These are phyloP conservation scores for Oryza glumipatula DNA, from an alignment of 176 grass and related monocot species.

Conservation along the genomic window DNA sequence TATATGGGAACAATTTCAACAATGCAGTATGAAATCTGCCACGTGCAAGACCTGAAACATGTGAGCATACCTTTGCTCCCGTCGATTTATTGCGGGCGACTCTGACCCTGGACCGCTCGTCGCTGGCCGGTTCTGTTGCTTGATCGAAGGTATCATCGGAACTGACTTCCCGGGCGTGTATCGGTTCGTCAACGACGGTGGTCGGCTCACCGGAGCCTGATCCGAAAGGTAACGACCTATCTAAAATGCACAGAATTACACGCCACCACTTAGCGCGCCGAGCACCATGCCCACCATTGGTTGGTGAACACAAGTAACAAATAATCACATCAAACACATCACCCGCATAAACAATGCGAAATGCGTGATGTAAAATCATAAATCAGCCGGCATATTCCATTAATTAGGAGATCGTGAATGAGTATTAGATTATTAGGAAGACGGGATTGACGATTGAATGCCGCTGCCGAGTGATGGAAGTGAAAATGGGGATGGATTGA, in stretches of 20 bases:
- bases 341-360: background rate
- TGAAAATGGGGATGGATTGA: background rate
- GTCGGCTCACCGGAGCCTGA: constrained; percentile 65
- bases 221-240: constrained; percentile 91
- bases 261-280: constrained; percentile 38
- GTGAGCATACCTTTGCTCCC: constrained; percentile 67
- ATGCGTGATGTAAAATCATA: background rate
- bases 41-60: constrained; percentile 4
- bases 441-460: background rate
- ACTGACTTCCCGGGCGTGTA: constrained; percentile 51
- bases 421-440: background rate
- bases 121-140: constrained; percentile 49
- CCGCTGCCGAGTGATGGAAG: background rate
- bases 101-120: constrained; percentile 44
- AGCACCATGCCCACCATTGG: background rate
- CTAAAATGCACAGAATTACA: constrained; percentile 69
- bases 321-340: constrained; percentile 32
- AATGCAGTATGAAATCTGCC: background rate
- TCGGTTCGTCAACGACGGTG: constrained; percentile 46
- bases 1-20: background rate
- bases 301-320: background rate
- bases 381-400: background rate
- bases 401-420: background rate
- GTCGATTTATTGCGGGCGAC: constrained; percentile 42
- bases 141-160: constrained; percentile 76